These are phyloP conservation scores for Xylariaceae sp. DNA, from an alignment of 2,329 filamentous ascomycete species.

Conservation along the genomic window DNA sequence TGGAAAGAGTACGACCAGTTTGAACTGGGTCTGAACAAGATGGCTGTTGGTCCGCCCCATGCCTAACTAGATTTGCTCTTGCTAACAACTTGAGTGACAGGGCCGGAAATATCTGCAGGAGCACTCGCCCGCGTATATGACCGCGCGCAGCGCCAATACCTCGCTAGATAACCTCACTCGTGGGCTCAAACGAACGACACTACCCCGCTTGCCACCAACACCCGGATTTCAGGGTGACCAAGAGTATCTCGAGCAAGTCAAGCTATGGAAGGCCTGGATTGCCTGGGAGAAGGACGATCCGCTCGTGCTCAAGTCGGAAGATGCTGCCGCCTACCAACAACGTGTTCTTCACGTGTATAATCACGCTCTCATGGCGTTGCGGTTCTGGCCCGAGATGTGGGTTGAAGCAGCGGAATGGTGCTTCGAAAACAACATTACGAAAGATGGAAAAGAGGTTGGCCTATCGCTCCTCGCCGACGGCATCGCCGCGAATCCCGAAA, in stretches of 20 bases:
- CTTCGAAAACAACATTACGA: conserved; percentile 60
- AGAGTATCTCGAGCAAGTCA: conserved; percentile 78
- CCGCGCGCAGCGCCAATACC: conserved; percentile 83
- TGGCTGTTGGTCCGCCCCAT: conserved; percentile 56
- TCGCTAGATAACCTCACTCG: conserved; percentile 84
- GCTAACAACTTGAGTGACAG: conserved; percentile 38
- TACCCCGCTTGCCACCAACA: conserved; percentile 76
- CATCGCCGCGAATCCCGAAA: conserved; percentile 86
- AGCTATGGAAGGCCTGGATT: conserved; percentile 91
- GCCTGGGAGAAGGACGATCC: conserved; percentile 93
- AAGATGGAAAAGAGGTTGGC: conserved; percentile 57
- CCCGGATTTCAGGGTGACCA: conserved; percentile 81
- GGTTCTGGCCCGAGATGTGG: conserved; percentile 96
- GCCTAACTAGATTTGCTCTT: background rate
- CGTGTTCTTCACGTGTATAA: conserved; percentile 88
- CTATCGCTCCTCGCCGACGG: conserved; percentile 77
- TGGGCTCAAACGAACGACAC: conserved; percentile 67
- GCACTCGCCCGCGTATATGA: conserved; percentile 90
- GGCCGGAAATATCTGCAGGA: conserved; percentile 94
- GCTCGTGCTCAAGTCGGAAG: conserved; percentile 77
- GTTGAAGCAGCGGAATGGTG: conserved; percentile 92
- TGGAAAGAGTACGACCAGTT: conserved; percentile 99
- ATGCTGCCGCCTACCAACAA: conserved; percentile 66
- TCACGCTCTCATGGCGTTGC: conserved; percentile 85
- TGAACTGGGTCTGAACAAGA: conserved; percentile 88